Percentiles rank a stretch among this genome's conserved stretches.
phyloP scores from a whole-genome alignment of 129 eudicot species.

The Sambucus nigra region DNA sequence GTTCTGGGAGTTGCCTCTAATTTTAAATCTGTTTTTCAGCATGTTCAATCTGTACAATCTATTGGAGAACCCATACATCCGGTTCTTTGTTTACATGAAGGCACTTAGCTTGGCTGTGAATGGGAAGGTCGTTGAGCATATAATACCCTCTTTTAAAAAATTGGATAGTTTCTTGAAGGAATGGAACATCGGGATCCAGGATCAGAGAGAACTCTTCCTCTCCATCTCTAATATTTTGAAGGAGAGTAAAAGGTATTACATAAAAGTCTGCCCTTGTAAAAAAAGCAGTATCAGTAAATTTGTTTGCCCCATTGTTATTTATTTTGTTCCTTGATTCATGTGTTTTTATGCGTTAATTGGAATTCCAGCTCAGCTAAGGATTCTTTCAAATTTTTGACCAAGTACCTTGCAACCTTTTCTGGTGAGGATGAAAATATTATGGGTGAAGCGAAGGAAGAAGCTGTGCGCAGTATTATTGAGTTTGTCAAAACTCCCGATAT shows the following conservation, averaged over 20 bases:
- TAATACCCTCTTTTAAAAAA: constrained; percentile 60
- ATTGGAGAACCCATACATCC: constrained; percentile 70
- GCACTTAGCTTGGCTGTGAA: constrained; percentile 63
- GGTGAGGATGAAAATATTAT: constrained; percentile 45
- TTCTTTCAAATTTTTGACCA: constrained; percentile 51
- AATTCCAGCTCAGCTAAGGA: constrained; percentile 68
- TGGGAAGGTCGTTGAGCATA: constrained; percentile 63
- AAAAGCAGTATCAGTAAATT: neutral
- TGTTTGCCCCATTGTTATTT: neutral
- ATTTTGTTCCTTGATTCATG: neutral
- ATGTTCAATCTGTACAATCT: constrained; percentile 82
- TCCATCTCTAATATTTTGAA: constrained; percentile 61
- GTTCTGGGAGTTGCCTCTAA: constrained; percentile 7
- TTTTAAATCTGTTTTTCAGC: constrained; percentile 25
- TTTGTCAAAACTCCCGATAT: constrained; percentile 79
- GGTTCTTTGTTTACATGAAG: constrained; percentile 76
- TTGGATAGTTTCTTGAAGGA: constrained; percentile 64
- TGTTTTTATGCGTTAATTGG: constrained; percentile 6
- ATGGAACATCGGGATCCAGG: constrained; percentile 81
- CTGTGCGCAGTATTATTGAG: constrained; percentile 51
- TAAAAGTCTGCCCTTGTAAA: neutral
- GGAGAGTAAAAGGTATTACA: constrained; percentile 59
- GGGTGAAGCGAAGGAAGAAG: constrained; percentile 75
- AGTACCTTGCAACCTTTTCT: constrained; percentile 74
- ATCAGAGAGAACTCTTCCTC: constrained; percentile 66